A percentile compares a stretch with the other conserved stretches of the same genome.
These are phyloP conservation scores for Aspergillus intermedius DNA, from an alignment of 2,329 filamentous ascomycete species.

Conservation along the genomic window DNA sequence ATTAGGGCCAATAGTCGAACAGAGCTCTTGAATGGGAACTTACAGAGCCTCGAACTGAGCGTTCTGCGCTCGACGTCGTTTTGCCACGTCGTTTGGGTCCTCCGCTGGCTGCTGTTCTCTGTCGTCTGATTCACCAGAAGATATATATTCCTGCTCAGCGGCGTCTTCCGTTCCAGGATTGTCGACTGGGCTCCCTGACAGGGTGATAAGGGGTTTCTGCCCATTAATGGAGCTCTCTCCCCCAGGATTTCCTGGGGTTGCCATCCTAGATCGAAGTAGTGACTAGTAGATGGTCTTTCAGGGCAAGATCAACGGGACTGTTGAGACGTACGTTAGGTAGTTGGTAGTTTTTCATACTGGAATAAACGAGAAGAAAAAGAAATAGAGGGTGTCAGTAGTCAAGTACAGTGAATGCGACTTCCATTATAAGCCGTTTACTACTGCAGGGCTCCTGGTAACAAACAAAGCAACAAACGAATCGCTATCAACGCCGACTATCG, in stretches of 20 bases:
- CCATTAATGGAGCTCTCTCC: not conserved
- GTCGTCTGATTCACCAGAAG: slow-evolving; percentile 23
- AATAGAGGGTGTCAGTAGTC: not conserved
- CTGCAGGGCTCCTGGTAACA: not conserved
- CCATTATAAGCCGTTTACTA: not conserved
- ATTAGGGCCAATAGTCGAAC: slow-evolving; percentile 4
- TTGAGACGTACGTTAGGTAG: not conserved
- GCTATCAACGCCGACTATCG: not conserved
- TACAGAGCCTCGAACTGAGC: slow-evolving; percentile 45
- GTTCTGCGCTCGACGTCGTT: slow-evolving; percentile 47
- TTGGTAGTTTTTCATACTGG: too few species aligned
- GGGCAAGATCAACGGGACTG: not conserved
- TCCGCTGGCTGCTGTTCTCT: slow-evolving; percentile 10
- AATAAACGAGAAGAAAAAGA: too few species aligned
- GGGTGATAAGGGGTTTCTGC: not conserved
- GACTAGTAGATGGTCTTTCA: not conserved
- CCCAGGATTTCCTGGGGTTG: not conserved
- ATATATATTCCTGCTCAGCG: slow-evolving; percentile 7
- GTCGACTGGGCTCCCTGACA: not conserved
- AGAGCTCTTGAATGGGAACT: slow-evolving; percentile 9
- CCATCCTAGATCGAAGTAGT: not conserved
- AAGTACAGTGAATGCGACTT: not conserved
- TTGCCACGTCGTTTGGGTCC: slow-evolving; percentile 23
- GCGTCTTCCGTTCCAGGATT: not conserved
- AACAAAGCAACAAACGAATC: not conserved